Conservation (phyloP, 2,329 filamentous ascomycete genomes). For the Cladophialophora exuberans region DNA sequence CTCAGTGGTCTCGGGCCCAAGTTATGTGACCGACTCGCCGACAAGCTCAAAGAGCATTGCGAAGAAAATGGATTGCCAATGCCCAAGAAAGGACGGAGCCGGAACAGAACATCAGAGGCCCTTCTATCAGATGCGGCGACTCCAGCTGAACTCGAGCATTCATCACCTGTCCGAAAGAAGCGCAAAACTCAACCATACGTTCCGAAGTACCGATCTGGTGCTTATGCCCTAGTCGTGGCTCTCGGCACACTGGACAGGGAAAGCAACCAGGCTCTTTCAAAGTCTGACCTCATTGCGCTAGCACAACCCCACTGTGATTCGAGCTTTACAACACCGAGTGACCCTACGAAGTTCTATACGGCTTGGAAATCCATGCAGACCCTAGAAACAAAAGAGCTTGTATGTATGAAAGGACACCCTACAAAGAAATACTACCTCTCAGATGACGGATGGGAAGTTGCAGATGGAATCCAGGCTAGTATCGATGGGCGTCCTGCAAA, state of each 20-base stretch:
- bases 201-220: slow-evolving; percentile 71
- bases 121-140: slow-evolving; percentile 35
- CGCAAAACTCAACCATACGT: slow-evolving; percentile 68
- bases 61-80: slow-evolving; percentile 68
- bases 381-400: slow-evolving; percentile 71
- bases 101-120: slow-evolving; percentile 36
- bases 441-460: slow-evolving; percentile 78
- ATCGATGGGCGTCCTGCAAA: slow-evolving; percentile 5
- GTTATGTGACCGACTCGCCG: slow-evolving; percentile 70
- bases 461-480: slow-evolving; percentile 48
- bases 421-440: slow-evolving; percentile 70
- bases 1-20: slow-evolving; percentile 76
- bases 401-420: slow-evolving; percentile 71
- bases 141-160: slow-evolving; percentile 37
- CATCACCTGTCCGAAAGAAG: slow-evolving; percentile 56
- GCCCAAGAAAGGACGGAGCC: slow-evolving; percentile 54
- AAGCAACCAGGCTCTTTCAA: slow-evolving; percentile 63
- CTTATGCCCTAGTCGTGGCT: slow-evolving; percentile 72
- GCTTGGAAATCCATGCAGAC: slow-evolving; percentile 86
- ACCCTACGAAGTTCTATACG: slow-evolving; percentile 72
- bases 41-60: slow-evolving; percentile 61
- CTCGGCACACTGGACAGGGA: slow-evolving; percentile 64
- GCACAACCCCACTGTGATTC: slow-evolving; percentile 74
- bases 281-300: slow-evolving; percentile 67
- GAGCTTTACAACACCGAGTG: slow-evolving; percentile 70